A percentile compares a stretch with the other conserved stretches of the same genome.
Conservation (phyloP, 306 rosid species). For the Sesbania bispinosa region DNA sequence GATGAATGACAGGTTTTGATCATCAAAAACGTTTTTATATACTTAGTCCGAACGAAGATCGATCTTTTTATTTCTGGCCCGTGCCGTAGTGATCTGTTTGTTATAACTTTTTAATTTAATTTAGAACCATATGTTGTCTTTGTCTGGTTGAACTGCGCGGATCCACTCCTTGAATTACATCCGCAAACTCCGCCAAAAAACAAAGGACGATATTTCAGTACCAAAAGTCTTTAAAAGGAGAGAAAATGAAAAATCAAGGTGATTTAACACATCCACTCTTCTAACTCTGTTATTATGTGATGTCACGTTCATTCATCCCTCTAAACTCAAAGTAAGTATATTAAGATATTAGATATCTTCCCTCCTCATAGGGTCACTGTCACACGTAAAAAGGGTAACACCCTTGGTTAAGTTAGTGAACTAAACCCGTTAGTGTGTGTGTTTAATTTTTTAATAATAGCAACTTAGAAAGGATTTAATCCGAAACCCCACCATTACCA, state of each 20-base stretch:
- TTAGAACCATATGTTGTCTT: neutral
- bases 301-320: neutral
- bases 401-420: conserved; percentile 70
- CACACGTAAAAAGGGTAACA: conserved; percentile 4
- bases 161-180: conserved; percentile 4
- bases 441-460: neutral
- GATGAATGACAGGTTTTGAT: neutral
- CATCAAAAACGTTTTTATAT: too few relatives aligned
- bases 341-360: neutral
- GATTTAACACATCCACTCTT: neutral
- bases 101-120: neutral
- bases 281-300: neutral
- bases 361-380: neutral
- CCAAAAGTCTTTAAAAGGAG: conserved; percentile 1
- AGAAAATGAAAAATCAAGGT: neutral
- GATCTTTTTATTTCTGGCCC: neutral
- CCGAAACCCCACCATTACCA: conserved; percentile 30
- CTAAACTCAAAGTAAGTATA: neutral
- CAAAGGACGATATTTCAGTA: neutral
- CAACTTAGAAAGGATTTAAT: neutral
- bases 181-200: conserved; percentile 23
- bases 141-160: neutral
- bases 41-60: too few relatives aligned
- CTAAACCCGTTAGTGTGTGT: conserved; percentile 57
- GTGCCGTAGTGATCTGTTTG: neutral